Evolutionary conservation across 129 eudicot species (phyloP).

Genomic region (Artemisia annua): DNA sequence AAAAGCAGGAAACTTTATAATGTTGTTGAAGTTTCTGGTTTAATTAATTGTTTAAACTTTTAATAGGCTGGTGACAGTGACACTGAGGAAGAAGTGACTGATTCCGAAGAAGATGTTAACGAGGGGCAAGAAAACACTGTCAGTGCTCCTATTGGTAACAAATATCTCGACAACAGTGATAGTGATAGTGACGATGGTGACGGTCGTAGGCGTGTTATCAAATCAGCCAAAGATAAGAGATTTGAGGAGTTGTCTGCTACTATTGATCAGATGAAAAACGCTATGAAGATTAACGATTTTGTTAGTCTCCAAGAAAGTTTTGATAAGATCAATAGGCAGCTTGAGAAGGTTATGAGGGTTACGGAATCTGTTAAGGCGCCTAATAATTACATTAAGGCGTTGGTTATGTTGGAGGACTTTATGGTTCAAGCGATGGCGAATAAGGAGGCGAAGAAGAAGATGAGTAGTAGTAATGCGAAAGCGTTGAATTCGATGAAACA

Average conservation of each 20-base stretch:
- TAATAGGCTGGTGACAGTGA: slow-evolving; percentile 52
- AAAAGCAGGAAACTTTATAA: too few species aligned
- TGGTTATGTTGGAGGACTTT: slow-evolving; percentile 77
- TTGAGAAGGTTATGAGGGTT: slow-evolving; percentile 74
- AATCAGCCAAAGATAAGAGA: slow-evolving; percentile 72
- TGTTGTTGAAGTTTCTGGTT: too few species aligned
- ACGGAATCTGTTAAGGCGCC: slow-evolving; percentile 56
- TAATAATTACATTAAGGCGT: slow-evolving; percentile 60
- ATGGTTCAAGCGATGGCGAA: slow-evolving; percentile 70
- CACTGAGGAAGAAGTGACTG: slow-evolving; percentile 66
- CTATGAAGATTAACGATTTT: slow-evolving; percentile 88
- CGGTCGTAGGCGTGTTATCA: slow-evolving; percentile 55
- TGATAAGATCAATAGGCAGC: slow-evolving; percentile 74
- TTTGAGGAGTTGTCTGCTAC: slow-evolving; percentile 69
- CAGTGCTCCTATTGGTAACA: slow-evolving; percentile 15
- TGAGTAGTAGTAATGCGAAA: slow-evolving; percentile 88
- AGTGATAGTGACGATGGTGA: slow-evolving; percentile 61
- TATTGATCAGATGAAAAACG: slow-evolving; percentile 83
- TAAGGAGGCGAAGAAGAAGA: slow-evolving; percentile 84
- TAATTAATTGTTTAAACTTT: not conserved
- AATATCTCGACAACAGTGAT: slow-evolving; percentile 35
- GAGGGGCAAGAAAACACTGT: slow-evolving; percentile 21
- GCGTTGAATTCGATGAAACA: slow-evolving; percentile 87
- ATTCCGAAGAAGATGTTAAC: slow-evolving; percentile 41
- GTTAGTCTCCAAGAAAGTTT: slow-evolving; percentile 74